A percentile compares a stretch with the other conserved stretches of the same genome.
phyloP scores from a whole-genome alignment of 75 land plant genomes.

The Sequoia sempervirens region DNA sequence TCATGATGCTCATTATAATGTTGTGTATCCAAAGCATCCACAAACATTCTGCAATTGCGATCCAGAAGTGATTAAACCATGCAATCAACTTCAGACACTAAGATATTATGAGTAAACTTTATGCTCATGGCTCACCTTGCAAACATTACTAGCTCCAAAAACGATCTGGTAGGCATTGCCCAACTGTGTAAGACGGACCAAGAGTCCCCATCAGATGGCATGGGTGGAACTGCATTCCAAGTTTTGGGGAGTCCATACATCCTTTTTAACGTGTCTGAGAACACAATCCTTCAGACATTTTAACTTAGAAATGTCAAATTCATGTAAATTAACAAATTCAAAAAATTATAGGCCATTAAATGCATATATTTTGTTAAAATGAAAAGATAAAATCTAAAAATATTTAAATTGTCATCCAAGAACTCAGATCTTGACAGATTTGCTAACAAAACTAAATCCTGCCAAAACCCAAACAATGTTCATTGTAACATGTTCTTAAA shows the following conservation, averaged over 20 bases:
- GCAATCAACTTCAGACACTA: background rate
- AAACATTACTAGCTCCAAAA: conserved; percentile 75
- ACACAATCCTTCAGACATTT: conserved; percentile 49
- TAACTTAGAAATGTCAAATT: background rate
- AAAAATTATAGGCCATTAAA: background rate
- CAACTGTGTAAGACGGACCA: conserved; percentile 94
- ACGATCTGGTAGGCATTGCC: conserved; percentile 83
- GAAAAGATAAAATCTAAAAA: background rate
- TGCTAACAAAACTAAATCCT: background rate
- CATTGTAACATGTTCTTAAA: background rate
- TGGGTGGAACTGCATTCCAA: conserved; percentile 60
- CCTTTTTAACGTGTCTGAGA: conserved; percentile 59
- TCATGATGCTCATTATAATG: conserved; percentile 69
- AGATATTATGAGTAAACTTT: background rate
- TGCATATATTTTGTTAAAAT: background rate
- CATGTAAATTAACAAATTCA: background rate
- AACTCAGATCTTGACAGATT: background rate
- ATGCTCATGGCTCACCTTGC: too few species aligned
- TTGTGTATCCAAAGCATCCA: conserved; percentile 74
- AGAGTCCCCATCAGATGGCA: conserved; percentile 76
- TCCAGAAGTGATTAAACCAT: conserved; percentile 8
- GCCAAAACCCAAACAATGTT: background rate
- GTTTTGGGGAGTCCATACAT: conserved; percentile 66
- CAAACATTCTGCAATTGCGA: conserved; percentile 71
- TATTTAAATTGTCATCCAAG: background rate